phyloP scores from a whole-genome alignment of 352 stramenopile species.

The Pythium apleroticum region DNA sequence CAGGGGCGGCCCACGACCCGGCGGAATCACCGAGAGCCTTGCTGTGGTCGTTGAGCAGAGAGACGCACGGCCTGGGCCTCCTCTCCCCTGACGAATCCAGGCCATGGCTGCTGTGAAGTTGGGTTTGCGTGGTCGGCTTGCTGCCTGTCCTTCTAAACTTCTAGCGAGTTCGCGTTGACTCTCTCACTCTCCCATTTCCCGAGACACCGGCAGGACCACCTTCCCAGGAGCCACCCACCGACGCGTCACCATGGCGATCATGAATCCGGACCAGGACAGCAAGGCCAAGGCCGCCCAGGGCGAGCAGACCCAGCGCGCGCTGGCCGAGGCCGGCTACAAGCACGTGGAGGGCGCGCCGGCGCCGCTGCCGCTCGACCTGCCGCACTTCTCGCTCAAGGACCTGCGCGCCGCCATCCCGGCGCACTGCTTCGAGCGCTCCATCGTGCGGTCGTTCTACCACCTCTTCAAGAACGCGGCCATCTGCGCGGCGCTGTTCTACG shows the following conservation, averaged over 20 bases:
- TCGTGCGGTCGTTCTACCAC: conserved; percentile 91
- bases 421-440: conserved; percentile 97
- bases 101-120: not conserved
- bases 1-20: not conserved
- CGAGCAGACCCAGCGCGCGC: conserved; percentile 45
- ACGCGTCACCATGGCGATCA: conserved; percentile 52
- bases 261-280: conserved; percentile 56
- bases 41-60: not conserved
- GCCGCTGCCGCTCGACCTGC: conserved; percentile 77
- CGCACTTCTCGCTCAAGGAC: conserved; percentile 88
- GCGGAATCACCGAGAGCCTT: not conserved
- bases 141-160: not conserved
- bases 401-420: conserved; percentile 90
- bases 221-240: not conserved
- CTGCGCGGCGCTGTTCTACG: conserved; percentile 88
- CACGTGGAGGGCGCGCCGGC: conserved; percentile 73
- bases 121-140: not conserved
- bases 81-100: not conserved
- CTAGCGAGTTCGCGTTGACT: not conserved
- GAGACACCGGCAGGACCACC: conserved; percentile 8
- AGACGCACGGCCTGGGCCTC: not conserved
- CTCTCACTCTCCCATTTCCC: conserved; percentile 15
- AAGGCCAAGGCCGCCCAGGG: conserved; percentile 28
- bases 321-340: conserved; percentile 66
- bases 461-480: conserved; percentile 91